A percentile compares a stretch with the other conserved stretches of the same genome.
phyloP scores from a whole-genome alignment of 2,329 filamentous ascomycete species.

The Aspergillus neoniger region DNA sequence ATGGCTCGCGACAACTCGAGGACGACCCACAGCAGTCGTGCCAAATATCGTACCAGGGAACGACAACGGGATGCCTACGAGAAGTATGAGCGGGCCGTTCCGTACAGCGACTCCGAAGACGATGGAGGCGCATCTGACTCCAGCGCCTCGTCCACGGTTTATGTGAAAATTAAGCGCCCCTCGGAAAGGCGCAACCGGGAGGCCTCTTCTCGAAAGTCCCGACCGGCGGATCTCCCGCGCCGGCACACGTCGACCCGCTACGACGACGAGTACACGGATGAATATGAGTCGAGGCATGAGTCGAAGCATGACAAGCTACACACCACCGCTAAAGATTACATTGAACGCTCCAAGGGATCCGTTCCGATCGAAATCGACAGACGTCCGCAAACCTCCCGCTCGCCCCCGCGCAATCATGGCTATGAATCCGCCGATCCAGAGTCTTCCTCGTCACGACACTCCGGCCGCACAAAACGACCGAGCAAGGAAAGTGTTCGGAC shows the following conservation, averaged over 20 bases:
- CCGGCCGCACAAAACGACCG: slow-evolving; percentile 34
- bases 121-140: slow-evolving; percentile 36
- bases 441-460: slow-evolving; percentile 31
- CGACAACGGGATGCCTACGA: slow-evolving; percentile 43
- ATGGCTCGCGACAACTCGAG: slow-evolving; percentile 34
- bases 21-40: slow-evolving; percentile 35
- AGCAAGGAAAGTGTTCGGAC: slow-evolving; percentile 25
- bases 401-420: slow-evolving; percentile 32
- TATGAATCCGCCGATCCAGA: slow-evolving; percentile 37
- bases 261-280: slow-evolving; percentile 31
- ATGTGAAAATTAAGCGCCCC: slow-evolving; percentile 23
- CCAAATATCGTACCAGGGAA: slow-evolving; percentile 47
- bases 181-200: slow-evolving; percentile 29
- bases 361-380: slow-evolving; percentile 24
- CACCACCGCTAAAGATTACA: slow-evolving; percentile 41
- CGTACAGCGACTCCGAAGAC: slow-evolving; percentile 36
- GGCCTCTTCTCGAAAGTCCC: slow-evolving; percentile 24
- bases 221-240: slow-evolving; percentile 24
- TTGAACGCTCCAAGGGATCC: slow-evolving; percentile 35
- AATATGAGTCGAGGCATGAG: slow-evolving; percentile 37
- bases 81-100: slow-evolving; percentile 36
- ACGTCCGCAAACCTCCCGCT: slow-evolving; percentile 35
- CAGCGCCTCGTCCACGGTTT: slow-evolving; percentile 24
- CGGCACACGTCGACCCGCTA: slow-evolving; percentile 25
- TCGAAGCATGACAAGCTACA: slow-evolving; percentile 38